Evolutionary conservation across 2,329 filamentous ascomycete species (phyloP).

Genomic region (Metarhizium rileyi): DNA sequence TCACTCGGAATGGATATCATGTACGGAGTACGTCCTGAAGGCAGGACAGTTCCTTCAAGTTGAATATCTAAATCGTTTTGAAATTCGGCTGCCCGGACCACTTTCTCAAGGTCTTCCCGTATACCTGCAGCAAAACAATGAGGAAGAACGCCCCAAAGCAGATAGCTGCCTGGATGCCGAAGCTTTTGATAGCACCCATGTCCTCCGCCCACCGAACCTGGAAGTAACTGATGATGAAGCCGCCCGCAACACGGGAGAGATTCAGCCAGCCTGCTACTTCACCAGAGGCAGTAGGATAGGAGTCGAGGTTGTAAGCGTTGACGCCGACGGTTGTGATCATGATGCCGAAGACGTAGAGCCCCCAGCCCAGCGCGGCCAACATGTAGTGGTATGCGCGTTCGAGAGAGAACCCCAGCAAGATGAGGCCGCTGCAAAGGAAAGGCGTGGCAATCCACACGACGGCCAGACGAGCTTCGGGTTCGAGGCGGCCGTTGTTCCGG

Average conservation of each 20-base stretch:
- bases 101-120: not conserved
- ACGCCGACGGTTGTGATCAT: conserved; percentile 38
- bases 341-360: conserved; percentile 40
- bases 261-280: conserved; percentile 14
- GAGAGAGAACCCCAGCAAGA: conserved; percentile 43
- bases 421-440: conserved; percentile 38
- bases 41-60: not conserved
- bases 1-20: no score
- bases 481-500: conserved; percentile 39
- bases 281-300: conserved; percentile 24
- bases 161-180: conserved; percentile 27
- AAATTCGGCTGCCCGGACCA: not conserved
- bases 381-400: conserved; percentile 42
- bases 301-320: conserved; percentile 36
- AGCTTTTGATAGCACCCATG: conserved; percentile 25
- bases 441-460: conserved; percentile 37
- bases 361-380: conserved; percentile 11
- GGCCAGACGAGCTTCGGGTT: conserved; percentile 44
- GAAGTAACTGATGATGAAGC: conserved; percentile 38
- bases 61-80: not conserved
- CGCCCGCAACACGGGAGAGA: conserved; percentile 20
- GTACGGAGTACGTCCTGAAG: not conserved
- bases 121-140: not conserved
- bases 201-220: conserved; percentile 34
- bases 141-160: not conserved